Evolutionary conservation across 257 asterid genomes (phyloP), one percentile per base, ranked within the genome.

Genomic region (Nicotiana paniculata): DNA sequence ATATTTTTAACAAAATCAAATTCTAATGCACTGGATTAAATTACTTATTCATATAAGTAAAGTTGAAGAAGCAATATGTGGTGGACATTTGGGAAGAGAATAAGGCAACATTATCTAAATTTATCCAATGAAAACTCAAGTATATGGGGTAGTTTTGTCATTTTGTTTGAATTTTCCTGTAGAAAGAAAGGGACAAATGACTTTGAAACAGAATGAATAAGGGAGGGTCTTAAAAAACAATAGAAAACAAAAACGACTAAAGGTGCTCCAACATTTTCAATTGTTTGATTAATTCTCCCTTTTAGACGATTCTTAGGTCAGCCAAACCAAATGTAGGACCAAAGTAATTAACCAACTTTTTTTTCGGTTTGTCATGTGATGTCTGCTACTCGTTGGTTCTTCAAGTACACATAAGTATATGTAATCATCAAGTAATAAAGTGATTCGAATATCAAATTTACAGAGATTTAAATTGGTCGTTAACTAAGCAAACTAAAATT

Each of bases 341-440:
- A 53, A 21, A 53, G 51, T 43, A 11, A 53, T 9, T 9, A 48
- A 48, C 55, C 53, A 46, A 46, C 1, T 8, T 8, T 39, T 39
- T 43, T 2, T 2, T 0, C 2, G 11, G 11, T 1, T 43, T 43
- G 0, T 43, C 11, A 7, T 0, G 0, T 43, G 3, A 43, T 43
- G 8, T 2, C 7, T 0, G 2, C 0, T 43, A 3, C 0, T 7
- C 3, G 3, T 11, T 43, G 10, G 1, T 2, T 43, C 10, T 2
- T 0, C 3, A 0, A 32, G 33, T 32, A 32, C 24, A 32, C 33
- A 0, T 32, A 32, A 32, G 24, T 21, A 21, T 21, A 21, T 0
- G 24, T 21, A 0, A 21, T 21, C 24, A 21, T 21, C 24, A 21
- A 21, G 24, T 21, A 21, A 21, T 21, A 21, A 21, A 21, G 24